These are phyloP conservation scores for Ganoderma meredithae DNA, from an alignment of 1,284 basidiomycete species.

Conservation along the genomic window DNA sequence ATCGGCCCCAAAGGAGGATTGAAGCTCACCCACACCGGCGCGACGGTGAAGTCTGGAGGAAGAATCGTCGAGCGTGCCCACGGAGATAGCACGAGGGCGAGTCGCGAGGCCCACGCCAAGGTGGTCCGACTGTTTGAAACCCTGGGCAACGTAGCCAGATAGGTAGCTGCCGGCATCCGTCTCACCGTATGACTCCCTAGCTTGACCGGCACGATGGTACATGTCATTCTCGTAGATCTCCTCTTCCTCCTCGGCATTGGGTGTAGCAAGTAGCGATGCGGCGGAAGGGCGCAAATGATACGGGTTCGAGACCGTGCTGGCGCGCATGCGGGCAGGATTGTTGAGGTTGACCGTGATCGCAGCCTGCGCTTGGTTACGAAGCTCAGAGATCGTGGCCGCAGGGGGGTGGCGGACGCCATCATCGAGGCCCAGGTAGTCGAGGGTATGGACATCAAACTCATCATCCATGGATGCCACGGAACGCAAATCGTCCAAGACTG, in stretches of 20 bases:
- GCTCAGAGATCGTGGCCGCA: conserved; percentile 84
- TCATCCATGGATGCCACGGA: conserved; percentile 84
- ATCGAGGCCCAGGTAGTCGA: conserved; percentile 95
- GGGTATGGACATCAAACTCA: conserved; percentile 90
- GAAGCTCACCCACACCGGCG: conserved; percentile 62
- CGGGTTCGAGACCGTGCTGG: conserved; percentile 91
- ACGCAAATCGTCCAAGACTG: conserved; percentile 78
- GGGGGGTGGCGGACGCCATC: conserved; percentile 71
- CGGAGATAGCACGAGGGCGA: conserved; percentile 90
- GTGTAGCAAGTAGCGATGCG: conserved; percentile 64
- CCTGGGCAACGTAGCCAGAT: conserved; percentile 69
- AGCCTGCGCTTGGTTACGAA: conserved; percentile 86
- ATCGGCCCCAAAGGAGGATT: conserved; percentile 65
- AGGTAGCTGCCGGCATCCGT: conserved; percentile 56
- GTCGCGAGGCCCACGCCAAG: conserved; percentile 55
- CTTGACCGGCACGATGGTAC: conserved; percentile 53
- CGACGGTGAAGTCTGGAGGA: conserved; percentile 67
- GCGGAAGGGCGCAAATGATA: conserved; percentile 70
- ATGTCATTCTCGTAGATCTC: conserved; percentile 70
- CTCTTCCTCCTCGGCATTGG: conserved; percentile 72
- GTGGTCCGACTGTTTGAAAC: conserved; percentile 77
- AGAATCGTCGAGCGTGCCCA: conserved; percentile 87
- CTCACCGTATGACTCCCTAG: conserved; percentile 57
- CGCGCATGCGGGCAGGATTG: conserved; percentile 79
- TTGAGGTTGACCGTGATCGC: conserved; percentile 84